phyloP scores from a whole-genome alignment of 2,329 filamentous ascomycete genomes.

The Verticillium nubilum region DNA sequence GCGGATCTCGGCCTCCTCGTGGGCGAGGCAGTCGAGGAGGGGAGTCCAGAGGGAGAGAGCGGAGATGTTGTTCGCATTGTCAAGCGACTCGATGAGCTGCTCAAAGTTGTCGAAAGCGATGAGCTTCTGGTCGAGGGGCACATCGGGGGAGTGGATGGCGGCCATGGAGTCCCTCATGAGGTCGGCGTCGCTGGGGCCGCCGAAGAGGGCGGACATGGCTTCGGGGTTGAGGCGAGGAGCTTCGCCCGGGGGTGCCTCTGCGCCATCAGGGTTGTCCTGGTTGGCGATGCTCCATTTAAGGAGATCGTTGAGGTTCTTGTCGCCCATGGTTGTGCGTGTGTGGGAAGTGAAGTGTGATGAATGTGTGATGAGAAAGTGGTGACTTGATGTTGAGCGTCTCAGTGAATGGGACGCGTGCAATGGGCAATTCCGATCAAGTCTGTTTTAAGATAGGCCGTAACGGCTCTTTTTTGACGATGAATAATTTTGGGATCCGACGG shows the following conservation, averaged over 20 bases:
- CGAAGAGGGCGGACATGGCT: conserved; percentile 68
- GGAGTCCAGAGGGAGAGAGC: conserved; percentile 76
- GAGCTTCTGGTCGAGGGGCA: conserved; percentile 69
- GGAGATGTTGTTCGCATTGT: conserved; percentile 94
- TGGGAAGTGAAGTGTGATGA: not conserved
- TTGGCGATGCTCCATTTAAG: conserved; percentile 69
- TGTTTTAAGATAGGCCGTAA: not conserved
- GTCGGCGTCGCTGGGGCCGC: conserved; percentile 84
- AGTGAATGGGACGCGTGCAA: not conserved
- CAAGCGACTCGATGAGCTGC: conserved; percentile 83
- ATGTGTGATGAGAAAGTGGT: conserved; percentile 1
- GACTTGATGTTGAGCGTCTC: not conserved
- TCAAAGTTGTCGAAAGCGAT: conserved; percentile 93
- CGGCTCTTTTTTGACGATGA: not conserved
- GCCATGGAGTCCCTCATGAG: conserved; percentile 84
- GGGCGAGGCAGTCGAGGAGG: conserved; percentile 63
- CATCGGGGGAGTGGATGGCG: conserved; percentile 60
- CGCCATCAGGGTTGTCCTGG: conserved; percentile 24
- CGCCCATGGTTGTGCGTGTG: conserved; percentile 28
- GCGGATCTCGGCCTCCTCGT: conserved; percentile 66
- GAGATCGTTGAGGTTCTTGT: conserved; percentile 65
- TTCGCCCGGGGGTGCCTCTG: conserved; percentile 23
- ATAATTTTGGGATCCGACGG: not conserved
- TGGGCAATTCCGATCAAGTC: not conserved
- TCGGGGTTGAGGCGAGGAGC: conserved; percentile 55